A percentile compares a stretch with the other conserved stretches of the same genome.
These are phyloP conservation scores for Quercus mongolica DNA, from an alignment of 306 rosid species.

Conservation along the genomic window DNA sequence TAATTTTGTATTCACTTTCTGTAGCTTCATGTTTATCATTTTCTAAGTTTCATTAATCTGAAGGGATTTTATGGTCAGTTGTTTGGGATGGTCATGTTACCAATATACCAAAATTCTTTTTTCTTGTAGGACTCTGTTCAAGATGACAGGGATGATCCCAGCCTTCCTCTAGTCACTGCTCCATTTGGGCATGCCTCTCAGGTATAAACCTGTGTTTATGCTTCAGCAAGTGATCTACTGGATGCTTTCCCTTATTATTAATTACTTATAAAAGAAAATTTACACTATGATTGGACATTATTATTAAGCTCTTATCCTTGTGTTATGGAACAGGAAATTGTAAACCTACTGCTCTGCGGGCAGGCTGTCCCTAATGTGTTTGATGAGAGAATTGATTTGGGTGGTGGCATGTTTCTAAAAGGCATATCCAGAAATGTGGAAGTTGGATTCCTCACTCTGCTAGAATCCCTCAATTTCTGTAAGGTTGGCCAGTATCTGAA, in stretches of 20 bases:
- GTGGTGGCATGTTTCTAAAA: slow-evolving; percentile 88
- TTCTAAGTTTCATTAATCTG: neutral
- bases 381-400: slow-evolving; percentile 92
- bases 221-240: slow-evolving; percentile 8
- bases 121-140: slow-evolving; percentile 70
- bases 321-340: slow-evolving; percentile 73
- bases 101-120: slow-evolving; percentile 18
- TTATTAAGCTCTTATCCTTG: slow-evolving; percentile 6
- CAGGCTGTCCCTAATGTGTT: slow-evolving; percentile 91
- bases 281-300: neutral
- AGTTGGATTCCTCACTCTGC: slow-evolving; percentile 86
- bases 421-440: slow-evolving; percentile 80
- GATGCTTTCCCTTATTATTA: neutral
- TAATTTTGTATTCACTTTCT: neutral
- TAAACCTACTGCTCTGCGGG: slow-evolving; percentile 81
- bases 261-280: no score
- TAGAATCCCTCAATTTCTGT: slow-evolving; percentile 90
- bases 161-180: slow-evolving; percentile 93
- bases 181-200: slow-evolving; percentile 99
- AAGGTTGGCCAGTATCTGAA: slow-evolving; percentile 83
- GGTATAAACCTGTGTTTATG: slow-evolving; percentile 39
- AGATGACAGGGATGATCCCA: slow-evolving; percentile 96
- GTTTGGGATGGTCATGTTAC: neutral
- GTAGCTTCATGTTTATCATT: neutral
- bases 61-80: slow-evolving; percentile 7